These are phyloP conservation scores for Calonectria montana DNA, from an alignment of 2,329 filamentous ascomycete genomes.

Conservation along the genomic window DNA sequence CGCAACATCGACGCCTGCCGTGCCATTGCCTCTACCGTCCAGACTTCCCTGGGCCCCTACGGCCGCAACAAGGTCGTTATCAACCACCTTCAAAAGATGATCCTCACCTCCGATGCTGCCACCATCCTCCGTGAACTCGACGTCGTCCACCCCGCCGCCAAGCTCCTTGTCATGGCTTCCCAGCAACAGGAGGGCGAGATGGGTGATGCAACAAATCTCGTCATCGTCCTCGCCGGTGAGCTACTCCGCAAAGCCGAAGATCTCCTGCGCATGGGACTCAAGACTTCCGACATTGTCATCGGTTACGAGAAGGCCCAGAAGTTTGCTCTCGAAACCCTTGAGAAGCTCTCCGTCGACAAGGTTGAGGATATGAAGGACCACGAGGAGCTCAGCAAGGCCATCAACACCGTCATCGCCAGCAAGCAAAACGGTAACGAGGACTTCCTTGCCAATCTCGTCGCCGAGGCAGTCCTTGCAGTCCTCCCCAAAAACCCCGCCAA, in stretches of 20 bases:
- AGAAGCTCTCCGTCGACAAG: conserved; percentile 91
- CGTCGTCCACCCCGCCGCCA: conserved; percentile 97
- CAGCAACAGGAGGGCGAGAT: conserved; percentile 99
- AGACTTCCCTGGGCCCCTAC: conserved; percentile 96
- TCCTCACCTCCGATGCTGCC: conserved; percentile 95
- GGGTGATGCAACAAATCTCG: conserved; percentile 97
- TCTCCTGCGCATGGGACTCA: conserved; percentile 93
- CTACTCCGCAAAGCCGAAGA: conserved; percentile 97
- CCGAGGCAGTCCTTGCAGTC: conserved; percentile 86
- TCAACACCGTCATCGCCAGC: conserved; percentile 93
- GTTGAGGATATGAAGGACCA: conserved; percentile 85
- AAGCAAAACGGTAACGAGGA: conserved; percentile 97
- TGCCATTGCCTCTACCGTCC: conserved; percentile 93
- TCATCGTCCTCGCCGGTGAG: conserved; percentile 95
- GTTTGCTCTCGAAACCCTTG: conserved; percentile 85
- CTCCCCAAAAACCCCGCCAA: conserved; percentile 94
- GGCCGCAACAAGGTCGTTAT: conserved; percentile 99
- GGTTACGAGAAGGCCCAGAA: conserved; percentile 96
- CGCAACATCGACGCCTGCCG: conserved; percentile 99
- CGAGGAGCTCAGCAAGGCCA: conserved; percentile 90
- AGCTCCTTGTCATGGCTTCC: conserved; percentile 97
- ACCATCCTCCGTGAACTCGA: conserved; percentile 98
- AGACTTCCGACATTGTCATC: conserved; percentile 96
- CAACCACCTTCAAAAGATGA: conserved; percentile 99
- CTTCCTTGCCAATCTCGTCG: conserved; percentile 85